Evolutionary conservation across 495 filamentous ascomycete species (phyloP), one percentile per base, ranked within the genome.

Genomic region (Podospora tetraspora): DNA sequence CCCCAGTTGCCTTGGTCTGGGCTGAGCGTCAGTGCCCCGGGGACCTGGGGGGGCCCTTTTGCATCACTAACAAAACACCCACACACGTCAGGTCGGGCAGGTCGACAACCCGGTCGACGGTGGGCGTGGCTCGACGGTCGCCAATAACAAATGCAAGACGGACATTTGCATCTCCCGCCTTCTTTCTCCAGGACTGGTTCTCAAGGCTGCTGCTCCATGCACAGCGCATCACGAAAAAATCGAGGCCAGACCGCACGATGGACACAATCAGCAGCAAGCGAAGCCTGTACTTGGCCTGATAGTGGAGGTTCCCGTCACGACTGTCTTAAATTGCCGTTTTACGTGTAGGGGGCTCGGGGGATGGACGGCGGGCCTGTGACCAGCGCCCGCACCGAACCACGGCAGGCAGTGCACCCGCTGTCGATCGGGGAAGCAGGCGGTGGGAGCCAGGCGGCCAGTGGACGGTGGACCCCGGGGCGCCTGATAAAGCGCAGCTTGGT

Each of bases 1-100:
- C 69, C 56, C 69, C 56, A 64, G 62, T 67, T 69, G 70, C 66
- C 66, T 72, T 74, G 70, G 68, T 71, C 72, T 71, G 72, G 70
- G 72, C 71, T 75, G 73, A 71, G 63, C 66, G 43, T 57, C 25
- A n/a, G 58, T 29, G 23, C 58, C 58, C 24, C 21, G 57, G n/a
- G 16, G 58, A 11, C 30, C 30, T 32, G 30, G 30, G 32, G 9
- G 32, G 13, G 13, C 5, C 43, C 19, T 52, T 52, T 52, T n/a
- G 27, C 63, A 66, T 61, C 66, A 68, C 25, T 57, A 57, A 66
- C 66, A 37, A 66, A 19, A 29, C 58, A 34, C 30, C 19, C 64
- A 43, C 34, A 61, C 60, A 34, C 23, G 23, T 21, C 27, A 58
- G 25, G 25, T 25, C 25, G 25, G 25, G 25, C 19, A 58, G 56